Evolutionary conservation across 1,139 yeast species (phyloP).

Genomic region (Geotrichum phurueaensis): DNA sequence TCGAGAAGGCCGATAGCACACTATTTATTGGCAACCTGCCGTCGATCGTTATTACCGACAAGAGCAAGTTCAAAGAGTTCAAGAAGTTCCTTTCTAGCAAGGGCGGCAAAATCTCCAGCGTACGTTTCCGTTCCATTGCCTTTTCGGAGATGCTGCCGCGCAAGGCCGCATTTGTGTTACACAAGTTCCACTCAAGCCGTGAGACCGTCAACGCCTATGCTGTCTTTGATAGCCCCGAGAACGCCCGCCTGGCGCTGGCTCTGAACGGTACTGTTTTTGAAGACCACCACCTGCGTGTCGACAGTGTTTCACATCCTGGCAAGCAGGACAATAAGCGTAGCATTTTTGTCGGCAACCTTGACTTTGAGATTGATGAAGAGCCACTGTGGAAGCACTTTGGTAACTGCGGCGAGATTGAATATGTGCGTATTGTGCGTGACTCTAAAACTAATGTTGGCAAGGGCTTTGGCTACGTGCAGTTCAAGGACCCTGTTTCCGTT

Average conservation of each 20-base stretch:
- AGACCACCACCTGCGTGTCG: conserved; percentile 78
- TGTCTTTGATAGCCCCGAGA: conserved; percentile 56
- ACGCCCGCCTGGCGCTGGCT: conserved; percentile 47
- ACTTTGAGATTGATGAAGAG: conserved; percentile 90
- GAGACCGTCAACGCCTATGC: conserved; percentile 85
- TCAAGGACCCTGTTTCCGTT: conserved; percentile 72
- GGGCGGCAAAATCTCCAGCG: conserved; percentile 57
- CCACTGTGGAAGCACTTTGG: conserved; percentile 78
- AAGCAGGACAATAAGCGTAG: conserved; percentile 79
- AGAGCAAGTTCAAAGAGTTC: conserved; percentile 55
- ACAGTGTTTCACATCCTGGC: conserved; percentile 85
- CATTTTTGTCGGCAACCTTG: conserved; percentile 88
- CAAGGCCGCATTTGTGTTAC: conserved; percentile 82
- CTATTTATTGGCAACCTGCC: conserved; percentile 86
- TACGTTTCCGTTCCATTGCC: conserved; percentile 88
- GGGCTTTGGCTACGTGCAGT: conserved; percentile 95
- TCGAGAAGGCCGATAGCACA: conserved; percentile 82
- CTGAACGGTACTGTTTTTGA: conserved; percentile 66
- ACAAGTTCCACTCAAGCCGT: conserved; percentile 68
- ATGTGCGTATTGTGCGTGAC: conserved; percentile 86
- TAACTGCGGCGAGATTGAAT: conserved; percentile 65
- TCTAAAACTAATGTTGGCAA: conserved; percentile 91
- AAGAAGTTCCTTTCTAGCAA: conserved; percentile 49
- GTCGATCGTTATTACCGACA: conserved; percentile 49
- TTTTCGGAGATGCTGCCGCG: conserved; percentile 85